Evolutionary conservation across 2,329 filamentous ascomycete genomes (phyloP).

Genomic region (Pseudogymnoascus destructans): DNA sequence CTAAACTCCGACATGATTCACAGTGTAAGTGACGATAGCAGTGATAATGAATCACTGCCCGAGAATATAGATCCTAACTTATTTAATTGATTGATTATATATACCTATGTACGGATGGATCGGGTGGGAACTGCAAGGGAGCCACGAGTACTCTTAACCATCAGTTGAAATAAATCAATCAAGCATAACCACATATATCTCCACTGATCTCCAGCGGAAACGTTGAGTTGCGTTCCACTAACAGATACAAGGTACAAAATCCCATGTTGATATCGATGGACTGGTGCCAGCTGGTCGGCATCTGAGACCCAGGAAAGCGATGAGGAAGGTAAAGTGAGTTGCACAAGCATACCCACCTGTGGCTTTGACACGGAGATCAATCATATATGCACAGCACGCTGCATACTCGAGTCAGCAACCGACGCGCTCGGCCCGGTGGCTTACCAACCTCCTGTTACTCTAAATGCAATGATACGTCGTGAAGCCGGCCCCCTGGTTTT

Average conservation of each 20-base stretch:
- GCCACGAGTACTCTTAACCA: background rate
- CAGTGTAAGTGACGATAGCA: no score
- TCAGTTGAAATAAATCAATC: background rate
- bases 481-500: background rate
- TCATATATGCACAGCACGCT: conserved; percentile 4
- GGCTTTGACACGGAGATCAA: background rate
- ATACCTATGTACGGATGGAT: no score
- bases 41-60: no score
- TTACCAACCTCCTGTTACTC: conserved; percentile 1
- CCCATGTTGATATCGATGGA: background rate
- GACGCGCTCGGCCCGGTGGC: background rate
- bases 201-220: background rate
- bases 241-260: background rate
- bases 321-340: background rate
- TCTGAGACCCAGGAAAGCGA: background rate
- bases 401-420: conserved; percentile 1
- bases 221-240: background rate
- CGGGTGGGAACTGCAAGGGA: background rate
- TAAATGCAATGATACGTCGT: background rate
- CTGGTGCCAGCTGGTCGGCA: conserved; percentile 1
- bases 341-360: background rate
- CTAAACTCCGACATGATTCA: no score
- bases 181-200: background rate
- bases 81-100: no score
- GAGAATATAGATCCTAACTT: no score